Percentiles rank a stretch among this genome's conserved stretches.
These are phyloP conservation scores for Podospora pseudocomata DNA, from an alignment of 495 filamentous ascomycete species.

Conservation along the genomic window DNA sequence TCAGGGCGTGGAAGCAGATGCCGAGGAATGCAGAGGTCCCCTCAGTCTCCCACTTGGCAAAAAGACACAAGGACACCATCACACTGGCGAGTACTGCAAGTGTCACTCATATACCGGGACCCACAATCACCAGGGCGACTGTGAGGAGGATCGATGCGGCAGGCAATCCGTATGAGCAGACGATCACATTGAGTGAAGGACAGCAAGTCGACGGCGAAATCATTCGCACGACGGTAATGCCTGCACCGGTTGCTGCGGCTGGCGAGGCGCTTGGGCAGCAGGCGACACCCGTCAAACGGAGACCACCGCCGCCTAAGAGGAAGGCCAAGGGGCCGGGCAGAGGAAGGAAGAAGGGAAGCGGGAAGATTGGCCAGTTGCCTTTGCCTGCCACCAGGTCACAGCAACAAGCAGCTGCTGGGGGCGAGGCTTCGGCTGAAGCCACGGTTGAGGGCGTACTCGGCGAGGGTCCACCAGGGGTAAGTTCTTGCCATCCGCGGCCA, in stretches of 20 bases:
- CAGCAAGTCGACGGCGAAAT: slow-evolving; percentile 80
- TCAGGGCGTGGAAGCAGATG: slow-evolving; percentile 74
- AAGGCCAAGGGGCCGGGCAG: slow-evolving; percentile 67
- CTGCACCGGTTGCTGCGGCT: slow-evolving; percentile 31
- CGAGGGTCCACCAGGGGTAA: slow-evolving; percentile 21
- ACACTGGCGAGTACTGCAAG: slow-evolving; percentile 44
- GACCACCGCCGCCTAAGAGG: slow-evolving; percentile 70
- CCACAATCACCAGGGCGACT: slow-evolving; percentile 66
- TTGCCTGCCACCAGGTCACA: slow-evolving; percentile 24
- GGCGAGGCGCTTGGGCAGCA: slow-evolving; percentile 27
- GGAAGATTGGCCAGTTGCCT: slow-evolving; percentile 43
- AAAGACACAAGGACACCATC: slow-evolving; percentile 70
- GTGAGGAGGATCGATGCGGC: slow-evolving; percentile 71
- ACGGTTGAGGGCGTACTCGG: slow-evolving; percentile 35
- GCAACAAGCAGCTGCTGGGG: slow-evolving; percentile 30
- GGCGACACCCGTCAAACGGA: slow-evolving; percentile 47
- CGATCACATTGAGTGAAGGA: slow-evolving; percentile 75
- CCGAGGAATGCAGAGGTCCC: slow-evolving; percentile 72
- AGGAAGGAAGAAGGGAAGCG: slow-evolving; percentile 66
- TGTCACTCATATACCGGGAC: slow-evolving; percentile 39
- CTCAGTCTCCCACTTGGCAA: slow-evolving; percentile 78
- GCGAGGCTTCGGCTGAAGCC: neutral
- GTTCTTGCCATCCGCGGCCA: slow-evolving; percentile 1
- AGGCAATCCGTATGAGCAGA: slow-evolving; percentile 75
- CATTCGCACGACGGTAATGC: slow-evolving; percentile 52